Percentiles rank a stretch among this genome's conserved stretches.
phyloP scores from a whole-genome alignment of 1,284 basidiomycete species.

The Kwoniella shivajii region DNA sequence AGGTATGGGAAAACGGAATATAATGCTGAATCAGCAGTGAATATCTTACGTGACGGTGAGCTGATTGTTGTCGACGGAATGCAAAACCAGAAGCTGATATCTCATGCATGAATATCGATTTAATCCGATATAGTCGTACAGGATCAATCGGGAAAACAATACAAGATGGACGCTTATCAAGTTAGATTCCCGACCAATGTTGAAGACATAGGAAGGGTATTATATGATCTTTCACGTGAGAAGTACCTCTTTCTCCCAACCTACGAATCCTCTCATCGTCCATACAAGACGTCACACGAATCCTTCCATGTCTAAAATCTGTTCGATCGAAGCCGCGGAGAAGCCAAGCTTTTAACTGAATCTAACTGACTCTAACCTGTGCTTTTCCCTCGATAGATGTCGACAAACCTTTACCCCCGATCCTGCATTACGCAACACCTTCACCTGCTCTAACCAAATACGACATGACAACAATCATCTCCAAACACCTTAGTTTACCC shows the following conservation, averaged over 20 bases:
- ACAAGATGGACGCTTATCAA: conserved; percentile 56
- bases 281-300: too few relatives aligned
- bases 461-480: conserved; percentile 55
- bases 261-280: too few relatives aligned
- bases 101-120: not conserved
- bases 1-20: conserved; percentile 55
- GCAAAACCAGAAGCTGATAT: too few relatives aligned
- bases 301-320: too few relatives aligned
- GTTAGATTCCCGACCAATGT: conserved; percentile 58
- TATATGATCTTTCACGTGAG: conserved; percentile 52
- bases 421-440: conserved; percentile 56
- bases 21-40: conserved; percentile 57
- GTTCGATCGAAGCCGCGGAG: too few relatives aligned
- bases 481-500: conserved; percentile 41
- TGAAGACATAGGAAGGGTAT: conserved; percentile 54
- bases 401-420: conserved; percentile 41
- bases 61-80: too few relatives aligned
- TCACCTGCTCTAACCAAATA: conserved; percentile 57
- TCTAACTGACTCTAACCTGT: not conserved
- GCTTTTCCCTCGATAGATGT: conserved; percentile 24
- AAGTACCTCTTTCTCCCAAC: conserved; percentile 2
- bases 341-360: too few relatives aligned
- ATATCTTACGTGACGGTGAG: conserved; percentile 54
- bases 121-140: conserved; percentile 44
- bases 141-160: conserved; percentile 55